phyloP scores from a whole-genome alignment of 192 early-diverging fungal species.

The Backusella psychrophila region DNA sequence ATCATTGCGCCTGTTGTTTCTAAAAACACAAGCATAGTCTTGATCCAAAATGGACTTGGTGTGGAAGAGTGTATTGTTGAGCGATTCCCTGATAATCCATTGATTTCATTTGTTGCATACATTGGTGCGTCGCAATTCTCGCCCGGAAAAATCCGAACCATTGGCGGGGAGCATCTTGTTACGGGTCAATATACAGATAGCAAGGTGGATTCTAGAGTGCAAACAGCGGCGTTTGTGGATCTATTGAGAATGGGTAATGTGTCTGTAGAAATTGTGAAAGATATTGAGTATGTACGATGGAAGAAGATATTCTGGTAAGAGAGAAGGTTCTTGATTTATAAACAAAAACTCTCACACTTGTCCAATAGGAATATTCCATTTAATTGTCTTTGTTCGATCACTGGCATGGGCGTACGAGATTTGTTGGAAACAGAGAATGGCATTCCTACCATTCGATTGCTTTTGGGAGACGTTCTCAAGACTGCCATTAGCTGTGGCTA shows the following conservation, averaged over 20 bases:
- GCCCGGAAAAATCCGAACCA: constrained; percentile 53
- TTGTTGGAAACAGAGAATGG: constrained; percentile 50
- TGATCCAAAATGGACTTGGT: constrained; percentile 74
- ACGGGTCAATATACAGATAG: constrained; percentile 38
- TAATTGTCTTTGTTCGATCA: constrained; percentile 62
- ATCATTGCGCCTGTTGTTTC: constrained; percentile 57
- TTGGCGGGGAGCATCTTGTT: constrained; percentile 34
- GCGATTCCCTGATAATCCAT: constrained; percentile 58
- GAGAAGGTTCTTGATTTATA: not conserved
- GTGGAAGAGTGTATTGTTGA: constrained; percentile 55
- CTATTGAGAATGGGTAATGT: constrained; percentile 44
- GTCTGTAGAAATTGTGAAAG: constrained; percentile 35
- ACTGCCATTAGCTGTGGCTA: constrained; percentile 50
- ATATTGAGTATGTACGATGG: constrained; percentile 64
- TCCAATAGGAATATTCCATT: constrained; percentile 60
- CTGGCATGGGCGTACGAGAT: constrained; percentile 51
- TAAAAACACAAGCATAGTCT: constrained; percentile 50
- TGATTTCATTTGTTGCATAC: constrained; percentile 61
- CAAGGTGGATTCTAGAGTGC: constrained; percentile 27
- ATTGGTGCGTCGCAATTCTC: constrained; percentile 59
- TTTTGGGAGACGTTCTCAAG: constrained; percentile 55
- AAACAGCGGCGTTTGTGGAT: constrained; percentile 35
- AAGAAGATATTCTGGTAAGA: constrained; percentile 65
- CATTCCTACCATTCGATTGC: constrained; percentile 34
- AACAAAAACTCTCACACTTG: not conserved